Evolutionary conservation across 2,329 filamentous ascomycete genomes (phyloP), one percentile per base, ranked within the genome.

Genomic region (Coniochaeta pulveracea): DNA sequence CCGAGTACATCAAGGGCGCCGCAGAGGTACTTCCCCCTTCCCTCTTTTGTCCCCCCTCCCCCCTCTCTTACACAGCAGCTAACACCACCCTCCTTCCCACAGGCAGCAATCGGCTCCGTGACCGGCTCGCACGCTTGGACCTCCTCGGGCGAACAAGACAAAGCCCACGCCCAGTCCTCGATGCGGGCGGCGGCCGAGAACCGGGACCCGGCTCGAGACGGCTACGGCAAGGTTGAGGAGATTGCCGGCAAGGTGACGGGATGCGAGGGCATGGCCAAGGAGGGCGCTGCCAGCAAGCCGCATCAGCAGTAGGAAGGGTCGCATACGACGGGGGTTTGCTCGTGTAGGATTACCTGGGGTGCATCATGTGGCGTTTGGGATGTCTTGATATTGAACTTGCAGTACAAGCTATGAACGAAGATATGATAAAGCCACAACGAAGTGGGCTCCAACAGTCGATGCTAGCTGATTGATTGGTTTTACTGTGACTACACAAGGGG

Each of bases 241-340:
- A 48, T 76, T 30, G 70, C 74, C 0, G 79, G 79, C 5, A 72
- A 69, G 47, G 54, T 69, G 1, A 66, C 72, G 0, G 78, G 79
- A 0, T 84, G 79, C 42, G 72, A 79, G 52, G 79, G 79, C 0
- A 83, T 84, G 79, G 58, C 70, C 52, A 63, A 66, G 35, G 76
- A 80, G 51, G 76, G 76, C 0, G 61, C 57, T 10, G 63, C 59
- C 12, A 76, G 69, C 46, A 56, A 52, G 35, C 56, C 51, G 40
- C 48, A 55, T 27, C 26, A 17, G 27, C 29, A 30, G 30, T 33
- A 17, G 14, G 9, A 12, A n/a, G n/a, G n/a, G n/a, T n/a, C n/a
- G n/a, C n/a, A n/a, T n/a, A n/a, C n/a, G n/a, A n/a, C n/a, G n/a
- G n/a, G n/a, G n/a, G n/a, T n/a, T n/a, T n/a, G n/a, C n/a, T n/a